These are phyloP conservation scores for Yamadazyma songkhlaensis DNA, from an alignment of 1,139 yeast genomes.

Conservation along the genomic window DNA sequence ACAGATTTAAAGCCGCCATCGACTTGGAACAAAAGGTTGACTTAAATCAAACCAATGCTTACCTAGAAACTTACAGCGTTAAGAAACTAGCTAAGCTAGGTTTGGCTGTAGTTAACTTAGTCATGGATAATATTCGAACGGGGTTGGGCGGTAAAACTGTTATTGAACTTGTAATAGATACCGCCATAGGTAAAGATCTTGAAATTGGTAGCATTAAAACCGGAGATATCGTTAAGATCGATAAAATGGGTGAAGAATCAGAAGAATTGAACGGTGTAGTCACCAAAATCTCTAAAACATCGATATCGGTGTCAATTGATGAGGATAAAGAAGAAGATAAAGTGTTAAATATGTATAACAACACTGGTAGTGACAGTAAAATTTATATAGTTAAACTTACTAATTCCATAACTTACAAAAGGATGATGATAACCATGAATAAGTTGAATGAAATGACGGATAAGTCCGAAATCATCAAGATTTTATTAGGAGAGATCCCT, in stretches of 20 bases:
- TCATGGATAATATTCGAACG: conserved; percentile 58
- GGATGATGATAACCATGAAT: conserved; percentile 80
- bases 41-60: conserved; percentile 47
- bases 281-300: conserved; percentile 41
- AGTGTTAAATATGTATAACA: conserved; percentile 41
- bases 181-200: conserved; percentile 48
- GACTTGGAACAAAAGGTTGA: conserved; percentile 60
- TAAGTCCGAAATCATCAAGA: conserved; percentile 36
- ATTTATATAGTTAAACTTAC: conserved; percentile 67
- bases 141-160: conserved; percentile 80
- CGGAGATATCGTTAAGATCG: conserved; percentile 74
- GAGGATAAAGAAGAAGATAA: conserved; percentile 54
- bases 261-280: conserved; percentile 57
- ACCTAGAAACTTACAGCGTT: conserved; percentile 54
- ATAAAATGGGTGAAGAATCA: conserved; percentile 30
- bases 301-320: conserved; percentile 55
- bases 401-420: conserved; percentile 65
- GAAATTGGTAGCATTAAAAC: conserved; percentile 59
- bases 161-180: conserved; percentile 63
- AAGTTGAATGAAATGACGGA: conserved; percentile 52
- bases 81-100: conserved; percentile 68
- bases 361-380: conserved; percentile 37
- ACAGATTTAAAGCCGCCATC: conserved; percentile 49
- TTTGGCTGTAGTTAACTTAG: conserved; percentile 68
- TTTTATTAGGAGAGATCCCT: conserved; percentile 43